Evolutionary conservation across 495 filamentous ascomycete species (phyloP).

Genomic region (Penicillium soppii): DNA sequence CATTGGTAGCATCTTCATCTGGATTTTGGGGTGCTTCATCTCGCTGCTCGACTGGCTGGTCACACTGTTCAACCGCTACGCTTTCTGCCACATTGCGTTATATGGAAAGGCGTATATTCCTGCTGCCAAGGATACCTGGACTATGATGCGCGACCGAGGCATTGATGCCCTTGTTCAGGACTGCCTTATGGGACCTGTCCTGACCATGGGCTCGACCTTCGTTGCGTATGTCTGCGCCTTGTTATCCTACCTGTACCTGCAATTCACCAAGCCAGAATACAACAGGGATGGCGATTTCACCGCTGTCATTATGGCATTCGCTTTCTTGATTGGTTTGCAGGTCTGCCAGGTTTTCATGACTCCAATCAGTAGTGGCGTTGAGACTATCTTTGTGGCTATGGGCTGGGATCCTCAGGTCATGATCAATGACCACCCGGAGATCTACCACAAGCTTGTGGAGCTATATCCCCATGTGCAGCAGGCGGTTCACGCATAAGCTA

Average conservation of each 20-base stretch:
- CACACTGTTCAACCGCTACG: constrained; percentile 70
- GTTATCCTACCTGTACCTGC: constrained; percentile 79
- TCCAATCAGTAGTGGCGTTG: constrained; percentile 60
- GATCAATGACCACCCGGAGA: constrained; percentile 75
- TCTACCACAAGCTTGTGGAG: constrained; percentile 71
- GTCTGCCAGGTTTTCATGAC: constrained; percentile 86
- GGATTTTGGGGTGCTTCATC: constrained; percentile 73
- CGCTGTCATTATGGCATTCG: constrained; percentile 76
- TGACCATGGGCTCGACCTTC: constrained; percentile 83
- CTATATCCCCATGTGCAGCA: constrained; percentile 85
- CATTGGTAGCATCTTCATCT: constrained; percentile 63
- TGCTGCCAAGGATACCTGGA: constrained; percentile 86
- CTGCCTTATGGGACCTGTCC: constrained; percentile 83
- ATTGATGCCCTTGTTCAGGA: constrained; percentile 89
- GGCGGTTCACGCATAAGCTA: constrained; percentile 56
- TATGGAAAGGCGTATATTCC: constrained; percentile 86
- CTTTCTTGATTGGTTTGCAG: constrained; percentile 83
- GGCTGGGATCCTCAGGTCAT: constrained; percentile 89
- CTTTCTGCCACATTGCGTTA: constrained; percentile 87
- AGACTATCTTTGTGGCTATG: constrained; percentile 84
- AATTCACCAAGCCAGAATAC: constrained; percentile 75
- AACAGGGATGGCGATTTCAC: constrained; percentile 69
- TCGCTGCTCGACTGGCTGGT: constrained; percentile 80
- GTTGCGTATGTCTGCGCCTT: constrained; percentile 80
- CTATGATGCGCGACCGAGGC: constrained; percentile 86